Evolutionary conservation across 306 rosid species (phyloP).

Genomic region (Castanospermum australe): DNA sequence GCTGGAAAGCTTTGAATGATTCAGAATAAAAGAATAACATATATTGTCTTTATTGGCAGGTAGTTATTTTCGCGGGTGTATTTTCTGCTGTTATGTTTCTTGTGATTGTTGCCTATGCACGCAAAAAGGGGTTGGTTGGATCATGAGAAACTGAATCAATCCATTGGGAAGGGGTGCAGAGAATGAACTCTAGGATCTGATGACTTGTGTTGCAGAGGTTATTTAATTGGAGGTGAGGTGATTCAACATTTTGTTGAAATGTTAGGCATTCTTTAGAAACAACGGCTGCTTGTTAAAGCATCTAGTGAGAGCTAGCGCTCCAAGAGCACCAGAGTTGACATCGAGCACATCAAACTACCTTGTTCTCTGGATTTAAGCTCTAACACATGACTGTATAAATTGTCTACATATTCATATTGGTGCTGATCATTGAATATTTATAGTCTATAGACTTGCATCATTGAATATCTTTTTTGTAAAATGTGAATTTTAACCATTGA

Average conservation of each 20-base stretch:
- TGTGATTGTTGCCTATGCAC: constrained; percentile 48
- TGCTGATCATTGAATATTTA: too few species aligned
- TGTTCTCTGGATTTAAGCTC: not conserved
- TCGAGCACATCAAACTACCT: not conserved
- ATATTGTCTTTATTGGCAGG: constrained; percentile 42
- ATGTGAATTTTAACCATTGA: too few species aligned
- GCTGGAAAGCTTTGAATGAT: not conserved
- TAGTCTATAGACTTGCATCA: too few species aligned
- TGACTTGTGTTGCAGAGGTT: not conserved
- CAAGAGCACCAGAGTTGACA: not conserved
- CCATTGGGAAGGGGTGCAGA: not conserved
- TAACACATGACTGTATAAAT: too few species aligned
- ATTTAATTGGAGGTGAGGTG: not conserved
- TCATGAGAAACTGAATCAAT: constrained; percentile 27
- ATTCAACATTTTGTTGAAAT: not conserved
- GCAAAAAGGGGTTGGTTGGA: constrained; percentile 69
- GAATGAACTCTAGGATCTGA: not conserved
- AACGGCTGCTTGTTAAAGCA: not conserved
- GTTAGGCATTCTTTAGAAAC: not conserved
- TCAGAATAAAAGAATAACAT: not conserved
- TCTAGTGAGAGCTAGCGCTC: not conserved
- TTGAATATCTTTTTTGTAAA: too few species aligned
- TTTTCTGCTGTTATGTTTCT: constrained; percentile 32
- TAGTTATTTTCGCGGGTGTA: constrained; percentile 40
- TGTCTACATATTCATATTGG: too few species aligned